Evolutionary conservation across 306 rosid species (phyloP), one percentile per base, ranked within the genome.

Genomic region (Acacia melanoxylon): DNA sequence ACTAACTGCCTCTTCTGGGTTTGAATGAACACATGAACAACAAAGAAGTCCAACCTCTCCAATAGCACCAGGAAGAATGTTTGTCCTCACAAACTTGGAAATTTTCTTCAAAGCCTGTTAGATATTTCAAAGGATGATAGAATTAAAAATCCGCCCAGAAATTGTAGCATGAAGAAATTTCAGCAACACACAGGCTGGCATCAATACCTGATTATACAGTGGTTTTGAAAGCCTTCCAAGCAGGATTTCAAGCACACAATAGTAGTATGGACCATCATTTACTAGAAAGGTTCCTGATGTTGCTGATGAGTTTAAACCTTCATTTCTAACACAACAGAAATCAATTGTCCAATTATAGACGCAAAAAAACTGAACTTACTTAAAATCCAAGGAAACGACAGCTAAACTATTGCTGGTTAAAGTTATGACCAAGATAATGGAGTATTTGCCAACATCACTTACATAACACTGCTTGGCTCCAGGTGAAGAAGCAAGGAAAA

Each of bases 21-120:
- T 91, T 0, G 99, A 89, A 85, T 93, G 97, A 76, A 96, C 90
- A 78, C 98, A 93, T 54, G 99, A 97, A 83, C 98, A 96, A 88
- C 97, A 96, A 80, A 96, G 98, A 82, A 96, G 89, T 82, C 98
- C 99, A 85, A 96, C 99, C 94, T 96, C 99, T 61, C 97, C 94
- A 83, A 92, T 83, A 87, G 98, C 98, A 82, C 98, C 99, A 14
- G 97, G 99, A 85, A 96, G 99, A 86, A 93, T 96, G 87, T 96
- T 93, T 85, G 99, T 93, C 87, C 87, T 90, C 79, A 96, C 94
- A 91, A 96, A 96, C 86, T 96, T 92, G 76, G 98, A 93, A 83
- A 93, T 86, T 91, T 93, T 93, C 88, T 92, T 96, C 86, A 96
- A 86, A 73, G 97, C 99, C 99, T 96, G 90, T 58, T 69, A 83